Base-by-base conservation (phyloP, 139 green algal genomes). In the Picochlorum sp. region DNA sequence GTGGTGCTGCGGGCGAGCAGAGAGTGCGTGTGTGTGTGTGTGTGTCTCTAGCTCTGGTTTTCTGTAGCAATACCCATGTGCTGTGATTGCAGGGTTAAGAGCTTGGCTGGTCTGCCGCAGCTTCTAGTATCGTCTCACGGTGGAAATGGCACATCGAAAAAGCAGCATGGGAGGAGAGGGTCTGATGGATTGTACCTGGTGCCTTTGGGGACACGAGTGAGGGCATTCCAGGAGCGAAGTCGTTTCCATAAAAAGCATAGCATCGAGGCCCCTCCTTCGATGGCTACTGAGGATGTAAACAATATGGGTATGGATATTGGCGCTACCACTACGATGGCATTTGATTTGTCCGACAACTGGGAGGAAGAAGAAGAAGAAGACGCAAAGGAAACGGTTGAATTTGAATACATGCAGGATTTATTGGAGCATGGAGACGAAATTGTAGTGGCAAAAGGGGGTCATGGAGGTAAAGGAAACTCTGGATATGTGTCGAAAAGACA, bases 391-490 rank as follows among this genome's bases (percentile, higher is more conserved):
- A 34, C 21, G 1, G 5, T 23, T 41, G 60, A 30, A 8, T 71
- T 52, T 20, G 28, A 55, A 44, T 5, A 68, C 21, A n/a, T 78
- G 16, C 65, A 31, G 0, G 71, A 78, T 30, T 10, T 78, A 6
- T 49, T 67, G 6, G 15, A 67, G 28, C 26, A 67, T 4, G 71
- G 71, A 23, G 50, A 72, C 50, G 38, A 74, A 49, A 69, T 16
- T 81, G 69, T 96, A 57, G 76, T 97, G 45, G 52, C 81, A 9
- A 63, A 74, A 11, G 94, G 93, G 4, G 94, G 91, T 2, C 61
- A 83, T 0, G 93, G 92, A 6, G 94, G 94, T 14, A 78, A 85
- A 3, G 94, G 94, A 50, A 99, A 99, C 72, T 72, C 80, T 4
- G 77, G 76, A n/a, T 92, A 96, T 70, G 95, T 24, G 31, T 55